Evolutionary conservation across 2,329 filamentous ascomycete genomes (phyloP), one percentile per base, ranked within the genome.

Genomic region (Zymoseptoria pseudotritici): DNA sequence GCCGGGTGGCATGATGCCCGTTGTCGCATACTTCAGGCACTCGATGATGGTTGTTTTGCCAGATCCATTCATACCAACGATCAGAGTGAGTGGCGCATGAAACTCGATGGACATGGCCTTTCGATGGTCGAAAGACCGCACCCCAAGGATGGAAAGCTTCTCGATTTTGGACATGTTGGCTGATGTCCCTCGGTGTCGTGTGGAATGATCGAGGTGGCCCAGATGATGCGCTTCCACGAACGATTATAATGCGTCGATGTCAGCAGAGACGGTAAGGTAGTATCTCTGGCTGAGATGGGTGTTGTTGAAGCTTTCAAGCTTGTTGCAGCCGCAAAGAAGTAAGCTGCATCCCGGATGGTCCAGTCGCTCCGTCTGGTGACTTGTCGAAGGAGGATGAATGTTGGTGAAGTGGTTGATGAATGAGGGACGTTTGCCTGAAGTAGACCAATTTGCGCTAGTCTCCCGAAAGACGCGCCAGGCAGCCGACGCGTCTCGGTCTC

Each of bases 41-140:
- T 99, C 94, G 76, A 99, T 99, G 72, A 99, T 96, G 60, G 94
- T 97, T 79, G 94, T 99, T 79, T 99, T 99, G 63, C 94, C 94
- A 0, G 93, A 97, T 58, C 94, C 94, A 78, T 99, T 99, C 76
- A 91, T 90, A 60, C 94, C 94, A 60, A 99, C 95, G 67, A 99
- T 99, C 63, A 99, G 83, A 11, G 94, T 99, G 59, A 99, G 82
- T 24, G 94, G 95, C 0, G 90, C 88, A 65, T 91, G 86, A 74
- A 99, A 97, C 67, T 88, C 83, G 63, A 97, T 96, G 46, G 84
- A 87, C 76, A 97, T 89, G 65, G 83, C 83, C 61, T 82, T 80
- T 51, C 82, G 80, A 65, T 89, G 88, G 74, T 88, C 89, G 74
- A 97, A 97, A 59, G 93, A 97, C 67, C 93, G 90, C 67, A 90